These are phyloP conservation scores for Zychaea mexicana DNA, from an alignment of 371 early-diverging fungal species.

Conservation along the genomic window DNA sequence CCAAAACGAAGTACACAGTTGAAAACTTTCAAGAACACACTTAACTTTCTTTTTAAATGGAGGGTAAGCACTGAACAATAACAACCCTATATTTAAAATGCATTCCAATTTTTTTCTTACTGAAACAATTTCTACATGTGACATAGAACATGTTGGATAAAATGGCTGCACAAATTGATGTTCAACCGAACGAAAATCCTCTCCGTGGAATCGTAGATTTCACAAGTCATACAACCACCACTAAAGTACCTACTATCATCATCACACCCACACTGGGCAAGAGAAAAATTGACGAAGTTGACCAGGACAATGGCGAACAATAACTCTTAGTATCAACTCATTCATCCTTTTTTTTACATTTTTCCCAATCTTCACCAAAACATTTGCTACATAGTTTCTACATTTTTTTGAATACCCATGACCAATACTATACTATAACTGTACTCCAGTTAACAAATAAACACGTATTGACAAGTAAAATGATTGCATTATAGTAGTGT, in stretches of 20 bases:
- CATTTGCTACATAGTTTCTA: too few species aligned
- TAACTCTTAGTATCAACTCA: too few species aligned
- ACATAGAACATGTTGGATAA: background rate
- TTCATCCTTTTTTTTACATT: too few species aligned
- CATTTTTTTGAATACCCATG: too few species aligned
- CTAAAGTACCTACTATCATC: background rate
- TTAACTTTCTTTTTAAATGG: background rate
- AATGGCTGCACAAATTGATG: background rate
- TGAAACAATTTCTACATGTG: background rate
- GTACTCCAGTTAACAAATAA: too few species aligned
- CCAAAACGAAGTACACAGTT: background rate
- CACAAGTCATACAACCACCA: background rate
- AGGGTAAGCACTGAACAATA: background rate
- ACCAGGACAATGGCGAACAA: background rate
- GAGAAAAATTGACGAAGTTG: background rate
- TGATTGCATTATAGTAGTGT: too few species aligned
- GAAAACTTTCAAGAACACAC: background rate
- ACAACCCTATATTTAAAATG: background rate
- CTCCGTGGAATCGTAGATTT: constrained; percentile 1
- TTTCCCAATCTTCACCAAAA: too few species aligned
- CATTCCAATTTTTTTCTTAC: too few species aligned
- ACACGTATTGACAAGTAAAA: too few species aligned
- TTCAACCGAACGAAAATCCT: background rate
- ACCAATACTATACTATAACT: too few species aligned
- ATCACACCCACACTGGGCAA: background rate